Evolutionary conservation across 345 rosid species (phyloP), one percentile per base, ranked within the genome.

Genomic region (Citrus trifoliata): DNA sequence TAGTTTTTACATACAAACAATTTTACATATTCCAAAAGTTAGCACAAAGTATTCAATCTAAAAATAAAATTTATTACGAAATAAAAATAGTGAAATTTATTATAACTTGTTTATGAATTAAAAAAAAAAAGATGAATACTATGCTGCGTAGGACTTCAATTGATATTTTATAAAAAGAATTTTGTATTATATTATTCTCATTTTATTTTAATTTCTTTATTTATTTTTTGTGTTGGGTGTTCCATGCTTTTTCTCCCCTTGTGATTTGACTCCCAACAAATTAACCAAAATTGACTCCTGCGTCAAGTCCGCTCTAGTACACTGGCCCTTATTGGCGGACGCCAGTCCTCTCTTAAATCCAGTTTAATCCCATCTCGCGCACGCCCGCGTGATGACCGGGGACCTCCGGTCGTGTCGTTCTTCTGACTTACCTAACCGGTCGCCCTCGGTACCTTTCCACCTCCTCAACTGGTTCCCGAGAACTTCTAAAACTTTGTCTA

Each of bases 221-320:
- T 74, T n/a, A 6, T 32, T 76, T 61, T 61, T n/a, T 48, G 35
- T 6, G 21, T 42, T 76, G 68, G 83, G 81, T 82, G 83, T 69
- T 67, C 42, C 82, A 74, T 71, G 79, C 78, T 70, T 82, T 70
- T 77, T 65, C 48, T 35, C 25, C 63, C 19, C 19, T 67, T 59
- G 83, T 82, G 88, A 92, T 89, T 87, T 86, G 89, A 87, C 88
- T 75, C 60, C 42, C 67, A 66, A 53, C 16, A 16, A 83, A 75
- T 87, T 83, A 84, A 87, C 85, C 78, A 48, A 83, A 87, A 76
- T 85, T 80, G 67, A 89, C 80, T 79, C 48, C 33, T 58, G n/a
- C 73, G 48, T 86, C 87, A 66, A 79, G 83, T 92, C 93, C 93
- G 93, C 58, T 78, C 78, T 71, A 75, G 79, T 74, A 78, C 88